Base-by-base conservation (phyloP, 176 grass and related monocot species). In the Oryza rufipogon region DNA sequence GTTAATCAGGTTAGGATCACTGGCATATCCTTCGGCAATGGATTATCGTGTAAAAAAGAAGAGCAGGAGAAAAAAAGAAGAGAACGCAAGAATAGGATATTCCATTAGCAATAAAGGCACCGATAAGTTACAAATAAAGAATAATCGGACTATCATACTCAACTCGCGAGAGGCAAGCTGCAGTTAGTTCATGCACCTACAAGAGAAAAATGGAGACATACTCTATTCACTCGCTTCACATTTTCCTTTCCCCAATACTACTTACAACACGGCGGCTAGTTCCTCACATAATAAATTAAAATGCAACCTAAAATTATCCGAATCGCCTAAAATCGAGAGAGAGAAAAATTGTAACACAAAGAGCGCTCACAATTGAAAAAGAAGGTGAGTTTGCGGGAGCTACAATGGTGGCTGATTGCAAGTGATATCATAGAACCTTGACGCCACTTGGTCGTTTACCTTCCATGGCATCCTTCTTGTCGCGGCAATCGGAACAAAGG, bases 391-490 rank as follows among this genome's bases (percentile, higher is more conserved):
- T 80, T 71, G 54, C 11, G 54, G 78, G 67, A 85, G 66, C 66
- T 86, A 89, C 83, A 89, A 46, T 81, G 72, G 33, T 66, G 16
- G 64, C 52, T 2, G 32, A 28, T 75, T 81, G 94, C 15, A 82
- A 41, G n/a, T 58, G 33, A 54, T 58, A 58, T 75, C 87, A 97
- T 46, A 97, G 75, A 71, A 95, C 95, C 85, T 93, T 95, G 64
- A 95, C 92, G 13, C 95, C 95, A 60, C 92, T 95, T 1, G 92
- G 91, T 11, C 89, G 95, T 86, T 95, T 97, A 52, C 95, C 95
- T 91, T 97, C 92, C 95, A 97, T 97, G 2, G 95, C 95, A 58
- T 97, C 95, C 88, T 97, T 97, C 72, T 97, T 97, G 41, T 91
- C 86, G 16, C 95, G 91, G 84, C 95, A 97, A 72, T 97, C 95